phyloP scores from a whole-genome alignment of 768 basidiomycete species.

The Phanerochaete sordida region DNA sequence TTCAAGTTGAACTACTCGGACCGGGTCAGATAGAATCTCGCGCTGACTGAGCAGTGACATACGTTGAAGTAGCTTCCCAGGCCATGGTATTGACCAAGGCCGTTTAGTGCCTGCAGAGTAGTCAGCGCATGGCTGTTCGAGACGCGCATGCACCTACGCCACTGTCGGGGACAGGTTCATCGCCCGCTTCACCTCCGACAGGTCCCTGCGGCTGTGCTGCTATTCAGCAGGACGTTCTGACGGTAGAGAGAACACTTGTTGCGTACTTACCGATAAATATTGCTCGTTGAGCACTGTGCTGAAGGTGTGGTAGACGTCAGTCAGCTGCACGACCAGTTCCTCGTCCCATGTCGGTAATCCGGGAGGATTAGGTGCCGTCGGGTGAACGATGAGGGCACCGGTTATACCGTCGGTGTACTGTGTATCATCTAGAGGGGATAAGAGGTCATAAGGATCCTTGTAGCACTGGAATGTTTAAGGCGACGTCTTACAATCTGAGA shows the following conservation, averaged over 20 bases:
- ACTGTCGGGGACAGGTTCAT: constrained; percentile 33
- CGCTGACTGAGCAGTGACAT: background rate
- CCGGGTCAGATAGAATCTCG: constrained; percentile 17
- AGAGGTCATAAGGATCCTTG: too few relatives aligned
- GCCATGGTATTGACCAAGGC: constrained; percentile 30
- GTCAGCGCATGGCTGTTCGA: background rate
- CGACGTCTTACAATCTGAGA: constrained; percentile 18
- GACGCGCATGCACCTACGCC: constrained; percentile 18
- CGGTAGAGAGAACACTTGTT: too few relatives aligned
- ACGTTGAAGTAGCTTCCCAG: constrained; percentile 29
- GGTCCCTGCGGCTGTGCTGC: background rate
- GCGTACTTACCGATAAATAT: constrained; percentile 18
- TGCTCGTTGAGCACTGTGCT: constrained; percentile 22
- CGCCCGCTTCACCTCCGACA: constrained; percentile 26
- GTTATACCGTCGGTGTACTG: constrained; percentile 48
- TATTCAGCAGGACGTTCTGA: background rate
- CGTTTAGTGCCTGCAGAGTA: constrained; percentile 26
- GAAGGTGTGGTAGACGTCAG: constrained; percentile 30
- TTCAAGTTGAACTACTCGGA: constrained; percentile 32
- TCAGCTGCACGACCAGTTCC: constrained; percentile 37
- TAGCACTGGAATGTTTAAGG: too few relatives aligned
- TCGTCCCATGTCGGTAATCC: constrained; percentile 35
- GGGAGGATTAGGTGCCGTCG: constrained; percentile 29
- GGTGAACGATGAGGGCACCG: constrained; percentile 47
- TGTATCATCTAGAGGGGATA: constrained; percentile 16